A percentile compares a stretch with the other conserved stretches of the same genome.
Conservation (phyloP, 495 filamentous ascomycete genomes). For the Bacidia rubella region DNA sequence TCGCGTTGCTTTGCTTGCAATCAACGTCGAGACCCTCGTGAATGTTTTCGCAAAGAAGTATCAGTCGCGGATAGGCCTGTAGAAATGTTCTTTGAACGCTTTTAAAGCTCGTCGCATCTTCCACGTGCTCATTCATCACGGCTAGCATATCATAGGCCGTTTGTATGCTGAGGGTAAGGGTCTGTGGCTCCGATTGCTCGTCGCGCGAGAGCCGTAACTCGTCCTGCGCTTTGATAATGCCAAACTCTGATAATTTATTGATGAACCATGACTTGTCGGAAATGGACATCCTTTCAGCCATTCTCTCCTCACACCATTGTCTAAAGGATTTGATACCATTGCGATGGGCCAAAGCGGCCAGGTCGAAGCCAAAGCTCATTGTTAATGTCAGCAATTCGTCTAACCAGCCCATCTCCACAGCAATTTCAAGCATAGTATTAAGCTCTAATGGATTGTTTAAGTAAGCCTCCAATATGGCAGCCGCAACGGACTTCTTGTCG, state of each 20-base stretch:
- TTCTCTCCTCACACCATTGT: constrained; percentile 61
- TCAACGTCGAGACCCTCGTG: constrained; percentile 83
- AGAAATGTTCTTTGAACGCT: constrained; percentile 74
- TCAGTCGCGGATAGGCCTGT: constrained; percentile 83
- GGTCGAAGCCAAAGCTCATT: constrained; percentile 74
- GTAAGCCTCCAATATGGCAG: constrained; percentile 67
- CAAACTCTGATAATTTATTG: neutral
- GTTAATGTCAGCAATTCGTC: constrained; percentile 61
- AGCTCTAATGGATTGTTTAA: constrained; percentile 59
- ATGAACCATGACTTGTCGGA: neutral
- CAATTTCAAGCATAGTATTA: constrained; percentile 71
- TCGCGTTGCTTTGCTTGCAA: constrained; percentile 59
- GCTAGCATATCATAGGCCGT: constrained; percentile 73
- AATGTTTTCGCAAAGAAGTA: constrained; percentile 87
- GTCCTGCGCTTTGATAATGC: constrained; percentile 52
- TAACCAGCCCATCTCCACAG: constrained; percentile 64
- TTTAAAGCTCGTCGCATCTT: constrained; percentile 37
- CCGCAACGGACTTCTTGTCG: constrained; percentile 68
- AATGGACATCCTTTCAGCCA: constrained; percentile 42
- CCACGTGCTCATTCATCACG: constrained; percentile 55
- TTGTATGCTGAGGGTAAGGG: constrained; percentile 63
- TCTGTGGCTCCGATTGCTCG: constrained; percentile 45
- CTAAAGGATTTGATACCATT: constrained; percentile 66
- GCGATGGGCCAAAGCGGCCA: constrained; percentile 78
- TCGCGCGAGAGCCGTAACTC: constrained; percentile 57